Base-by-base conservation (phyloP, 2,329 filamentous ascomycete species). In the Diplodia seriata region DNA sequence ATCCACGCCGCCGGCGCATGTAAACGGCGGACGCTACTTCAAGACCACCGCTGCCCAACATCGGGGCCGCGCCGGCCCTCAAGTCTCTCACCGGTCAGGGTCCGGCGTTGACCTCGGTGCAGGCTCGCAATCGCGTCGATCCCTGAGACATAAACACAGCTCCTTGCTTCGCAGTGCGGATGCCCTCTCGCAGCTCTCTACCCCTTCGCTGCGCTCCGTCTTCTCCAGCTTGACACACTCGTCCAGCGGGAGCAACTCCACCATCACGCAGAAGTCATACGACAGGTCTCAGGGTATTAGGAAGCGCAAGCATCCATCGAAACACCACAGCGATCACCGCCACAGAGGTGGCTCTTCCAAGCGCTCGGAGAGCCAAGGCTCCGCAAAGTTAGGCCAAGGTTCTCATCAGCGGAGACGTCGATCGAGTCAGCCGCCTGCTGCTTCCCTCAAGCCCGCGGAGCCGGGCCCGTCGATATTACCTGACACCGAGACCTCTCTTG, bases 211-310 rank as follows among this genome's bases (percentile, higher is more conserved):
- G 38, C 71, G 79, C 51, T 84, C 81, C 1, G 75, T 82, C 3
- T 69, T 80, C 11, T 81, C 82, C 29, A 77, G 74, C 62, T 70
- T 80, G 54, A 83, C 81, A 3, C 77, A 78, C 62, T 74, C 74
- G 11, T 82, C 81, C 1, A 81, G 78, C 70, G 80, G 77, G n/a
- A 84, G 81, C 72, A 81, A 77, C 66, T 81, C 81, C 1, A 83
- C 82, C 3, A 76, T 83, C 14, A 83, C 80, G 12, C 81, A 82
- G 69, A 74, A 74, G 51, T 80, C 79, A 4, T 81, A 81, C 69
- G 67, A 68, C 33, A 74, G 73, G 55, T 72, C 69, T 23, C 59
- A 63, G 43, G 70, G 71, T 53, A 68, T 70, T 29, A 68, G 69
- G 18, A 75, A 75, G 43, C 72, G 71, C 67, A 70, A 72, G 20